Conservation (phyloP, 805 yeast genomes). For the Maudiozyma barnettii region DNA sequence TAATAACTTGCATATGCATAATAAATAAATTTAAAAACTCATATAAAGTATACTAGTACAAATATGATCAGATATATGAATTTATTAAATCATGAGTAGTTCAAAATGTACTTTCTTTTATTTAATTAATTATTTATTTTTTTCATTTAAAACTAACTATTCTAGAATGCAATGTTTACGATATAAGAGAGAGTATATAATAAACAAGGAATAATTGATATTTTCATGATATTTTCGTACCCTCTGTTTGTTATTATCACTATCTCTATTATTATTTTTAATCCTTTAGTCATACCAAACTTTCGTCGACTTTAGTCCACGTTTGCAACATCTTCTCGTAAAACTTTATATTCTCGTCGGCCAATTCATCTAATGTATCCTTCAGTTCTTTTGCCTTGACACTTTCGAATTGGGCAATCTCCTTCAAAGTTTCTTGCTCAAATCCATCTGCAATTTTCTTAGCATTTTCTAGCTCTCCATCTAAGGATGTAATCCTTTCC, state of each 20-base stretch:
- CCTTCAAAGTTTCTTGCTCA: slow-evolving; percentile 48
- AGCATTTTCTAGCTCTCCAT: slow-evolving; percentile 43
- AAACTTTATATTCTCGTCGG: slow-evolving; percentile 67
- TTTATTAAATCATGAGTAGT: too few species aligned
- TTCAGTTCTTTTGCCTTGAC: slow-evolving; percentile 74
- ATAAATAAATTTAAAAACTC: neutral
- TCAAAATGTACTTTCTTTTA: too few species aligned
- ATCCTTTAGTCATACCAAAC: slow-evolving; percentile 10
- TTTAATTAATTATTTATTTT: too few species aligned
- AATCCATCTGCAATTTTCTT: slow-evolving; percentile 42
- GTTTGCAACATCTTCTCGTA: slow-evolving; percentile 58
- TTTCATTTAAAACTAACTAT: neutral
- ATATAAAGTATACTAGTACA: too few species aligned
- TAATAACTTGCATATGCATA: neutral
- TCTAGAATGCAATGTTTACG: neutral
- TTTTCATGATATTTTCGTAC: too few species aligned
- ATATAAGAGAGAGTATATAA: neutral
- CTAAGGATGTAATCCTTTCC: slow-evolving; percentile 38
- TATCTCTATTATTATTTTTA: too few species aligned
- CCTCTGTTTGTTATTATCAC: too few species aligned
- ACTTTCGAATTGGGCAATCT: slow-evolving; percentile 60
- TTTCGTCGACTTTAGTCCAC: slow-evolving; percentile 53
- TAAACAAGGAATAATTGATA: neutral
- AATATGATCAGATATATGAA: too few species aligned
- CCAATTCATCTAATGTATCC: slow-evolving; percentile 57